phyloP scores from a whole-genome alignment of 1,284 basidiomycete genomes.

The Fomitopsis schrenkii region DNA sequence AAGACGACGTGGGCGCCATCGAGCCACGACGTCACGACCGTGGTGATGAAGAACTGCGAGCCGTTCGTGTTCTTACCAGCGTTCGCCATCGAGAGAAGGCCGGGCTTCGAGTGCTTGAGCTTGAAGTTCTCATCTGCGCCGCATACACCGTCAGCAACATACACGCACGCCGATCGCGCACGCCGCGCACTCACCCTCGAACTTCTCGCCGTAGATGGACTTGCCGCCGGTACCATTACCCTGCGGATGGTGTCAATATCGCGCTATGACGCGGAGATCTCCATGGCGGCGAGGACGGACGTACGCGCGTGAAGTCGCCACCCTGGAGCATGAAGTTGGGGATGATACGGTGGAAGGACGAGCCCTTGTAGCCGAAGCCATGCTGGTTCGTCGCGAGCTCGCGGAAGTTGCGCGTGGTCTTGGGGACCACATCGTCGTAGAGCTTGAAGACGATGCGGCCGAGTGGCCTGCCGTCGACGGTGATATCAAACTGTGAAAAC shows the following conservation, averaged over 20 bases:
- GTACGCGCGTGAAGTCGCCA: slow-evolving; percentile 61
- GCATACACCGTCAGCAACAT: neutral
- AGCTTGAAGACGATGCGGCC: slow-evolving; percentile 59
- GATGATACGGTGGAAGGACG: slow-evolving; percentile 34
- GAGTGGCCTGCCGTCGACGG: slow-evolving; percentile 46
- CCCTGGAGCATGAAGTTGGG: slow-evolving; percentile 58
- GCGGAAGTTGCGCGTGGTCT: slow-evolving; percentile 50
- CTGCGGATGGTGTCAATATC: slow-evolving; percentile 2
- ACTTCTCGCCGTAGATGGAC: slow-evolving; percentile 90
- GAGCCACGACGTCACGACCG: slow-evolving; percentile 66
- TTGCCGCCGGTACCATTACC: slow-evolving; percentile 87
- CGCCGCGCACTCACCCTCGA: slow-evolving; percentile 44
- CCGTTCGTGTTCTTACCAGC: slow-evolving; percentile 71
- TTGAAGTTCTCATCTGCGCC: slow-evolving; percentile 80
- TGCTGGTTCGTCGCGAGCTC: slow-evolving; percentile 44
- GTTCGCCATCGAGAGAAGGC: slow-evolving; percentile 90
- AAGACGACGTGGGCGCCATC: slow-evolving; percentile 83
- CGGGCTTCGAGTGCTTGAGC: slow-evolving; percentile 77
- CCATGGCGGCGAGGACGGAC: slow-evolving; percentile 45
- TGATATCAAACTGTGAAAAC: slow-evolving; percentile 48
- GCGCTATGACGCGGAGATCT: neutral
- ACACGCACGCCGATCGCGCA: neutral
- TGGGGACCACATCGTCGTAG: slow-evolving; percentile 44
- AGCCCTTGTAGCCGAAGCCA: slow-evolving; percentile 37
- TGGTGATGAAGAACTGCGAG: slow-evolving; percentile 68